These are phyloP conservation scores for Hura crepitans DNA, from an alignment of 441 rosid genomes.

Conservation along the genomic window DNA sequence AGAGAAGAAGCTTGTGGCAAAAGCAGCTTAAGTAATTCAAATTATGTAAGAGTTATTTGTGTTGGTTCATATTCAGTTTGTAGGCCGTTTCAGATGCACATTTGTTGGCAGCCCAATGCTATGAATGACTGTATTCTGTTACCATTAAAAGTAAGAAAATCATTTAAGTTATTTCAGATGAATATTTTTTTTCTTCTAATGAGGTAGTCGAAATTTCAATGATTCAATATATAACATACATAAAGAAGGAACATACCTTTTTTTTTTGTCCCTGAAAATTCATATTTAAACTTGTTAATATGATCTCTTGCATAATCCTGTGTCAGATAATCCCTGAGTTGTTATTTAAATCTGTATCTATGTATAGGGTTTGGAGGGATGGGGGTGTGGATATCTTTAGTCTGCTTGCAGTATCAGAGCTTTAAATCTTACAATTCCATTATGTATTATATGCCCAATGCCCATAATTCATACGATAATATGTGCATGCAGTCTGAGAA, in stretches of 20 bases:
- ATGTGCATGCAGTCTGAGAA: not conserved
- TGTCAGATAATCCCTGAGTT: not conserved
- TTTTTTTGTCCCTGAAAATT: not conserved
- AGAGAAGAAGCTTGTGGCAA: conserved; percentile 74
- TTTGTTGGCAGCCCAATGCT: conserved; percentile 6
- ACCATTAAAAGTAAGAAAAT: not conserved
- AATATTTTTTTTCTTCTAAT: not conserved
- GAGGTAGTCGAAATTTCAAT: not conserved
- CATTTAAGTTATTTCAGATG: not conserved
- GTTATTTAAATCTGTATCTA: not conserved
- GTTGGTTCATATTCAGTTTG: not conserved
- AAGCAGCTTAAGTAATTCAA: conserved; percentile 58
- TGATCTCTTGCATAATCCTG: not conserved
- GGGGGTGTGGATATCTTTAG: not conserved
- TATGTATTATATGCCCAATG: too few relatives aligned
- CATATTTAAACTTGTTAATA: not conserved
- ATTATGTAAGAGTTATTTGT: not conserved
- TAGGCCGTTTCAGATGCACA: not conserved
- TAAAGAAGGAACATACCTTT: not conserved
- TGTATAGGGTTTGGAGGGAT: too few relatives aligned
- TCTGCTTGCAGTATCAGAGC: not conserved
- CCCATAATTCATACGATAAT: not conserved
- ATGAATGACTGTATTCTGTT: not conserved
- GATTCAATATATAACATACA: not conserved
- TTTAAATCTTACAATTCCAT: not conserved